These are phyloP conservation scores for Stagonosporopsis chrysanthemi DNA, from an alignment of 2,329 filamentous ascomycete species.

Conservation along the genomic window DNA sequence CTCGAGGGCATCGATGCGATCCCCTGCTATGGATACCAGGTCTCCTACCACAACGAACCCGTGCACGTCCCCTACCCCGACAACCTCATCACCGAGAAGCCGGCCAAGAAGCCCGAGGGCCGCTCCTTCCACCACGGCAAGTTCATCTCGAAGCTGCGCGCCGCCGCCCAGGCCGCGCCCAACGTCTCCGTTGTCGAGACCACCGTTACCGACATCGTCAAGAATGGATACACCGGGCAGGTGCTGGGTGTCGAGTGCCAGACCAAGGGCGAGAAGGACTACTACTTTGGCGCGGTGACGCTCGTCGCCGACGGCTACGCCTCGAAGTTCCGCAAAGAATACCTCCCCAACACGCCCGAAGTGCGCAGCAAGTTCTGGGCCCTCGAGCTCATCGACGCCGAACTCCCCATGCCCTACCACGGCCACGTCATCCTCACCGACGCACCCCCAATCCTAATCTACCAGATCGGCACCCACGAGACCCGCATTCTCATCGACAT, in stretches of 20 bases:
- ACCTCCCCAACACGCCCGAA: slow-evolving; percentile 70
- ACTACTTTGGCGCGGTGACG: slow-evolving; percentile 87
- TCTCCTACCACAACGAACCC: slow-evolving; percentile 78
- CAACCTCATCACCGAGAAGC: slow-evolving; percentile 54
- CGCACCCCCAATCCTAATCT: slow-evolving; percentile 81
- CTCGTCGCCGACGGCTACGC: slow-evolving; percentile 92
- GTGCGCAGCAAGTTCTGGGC: slow-evolving; percentile 91
- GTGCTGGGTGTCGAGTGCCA: slow-evolving; percentile 83
- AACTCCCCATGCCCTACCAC: slow-evolving; percentile 75
- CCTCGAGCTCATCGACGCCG: slow-evolving; percentile 87
- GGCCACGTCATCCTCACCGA: slow-evolving; percentile 89
- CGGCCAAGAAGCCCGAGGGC: slow-evolving; percentile 66
- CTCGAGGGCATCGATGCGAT: slow-evolving; percentile 89
- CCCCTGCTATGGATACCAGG: slow-evolving; percentile 83
- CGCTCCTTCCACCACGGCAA: slow-evolving; percentile 91
- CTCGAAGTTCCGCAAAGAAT: slow-evolving; percentile 86
- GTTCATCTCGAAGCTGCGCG: slow-evolving; percentile 84
- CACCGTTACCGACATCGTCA: slow-evolving; percentile 78
- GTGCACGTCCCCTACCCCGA: slow-evolving; percentile 82
- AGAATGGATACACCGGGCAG: slow-evolving; percentile 71
- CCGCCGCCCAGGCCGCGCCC: slow-evolving; percentile 73
- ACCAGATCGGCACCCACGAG: slow-evolving; percentile 96
- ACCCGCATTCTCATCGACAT: slow-evolving; percentile 91
- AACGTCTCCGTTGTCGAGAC: slow-evolving; percentile 94
- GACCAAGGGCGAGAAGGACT: slow-evolving; percentile 71